phyloP scores from a whole-genome alignment of 805 yeast species.

The Lipomyces yamanashiensis region DNA sequence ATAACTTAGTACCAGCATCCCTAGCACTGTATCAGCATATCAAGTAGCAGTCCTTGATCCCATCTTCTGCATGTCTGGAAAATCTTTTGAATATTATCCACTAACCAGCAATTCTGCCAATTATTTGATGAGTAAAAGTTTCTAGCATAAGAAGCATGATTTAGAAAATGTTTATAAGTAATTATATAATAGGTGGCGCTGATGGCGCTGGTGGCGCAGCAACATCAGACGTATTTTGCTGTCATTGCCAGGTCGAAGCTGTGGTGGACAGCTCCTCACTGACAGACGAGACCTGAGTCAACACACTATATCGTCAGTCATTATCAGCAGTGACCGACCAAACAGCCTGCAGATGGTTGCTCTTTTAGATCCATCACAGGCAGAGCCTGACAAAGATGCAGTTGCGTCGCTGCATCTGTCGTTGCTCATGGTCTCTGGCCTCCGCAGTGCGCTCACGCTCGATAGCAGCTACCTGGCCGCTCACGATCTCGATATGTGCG shows the following conservation, averaged over 20 bases:
- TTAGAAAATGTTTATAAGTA: not conserved
- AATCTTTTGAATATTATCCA: no score
- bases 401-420: slow-evolving; percentile 24
- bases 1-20: no score
- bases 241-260: not conserved
- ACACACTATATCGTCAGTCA: no score
- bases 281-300: no score
- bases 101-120: no score
- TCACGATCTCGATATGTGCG: slow-evolving; percentile 19
- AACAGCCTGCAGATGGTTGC: not conserved
- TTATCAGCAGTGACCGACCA: no score
- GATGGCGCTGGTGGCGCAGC: slow-evolving; percentile 1
- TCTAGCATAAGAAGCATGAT: not conserved
- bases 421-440: slow-evolving; percentile 30
- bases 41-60: no score
- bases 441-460: slow-evolving; percentile 19
- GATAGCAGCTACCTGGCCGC: slow-evolving; percentile 22
- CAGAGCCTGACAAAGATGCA: slow-evolving; percentile 14
- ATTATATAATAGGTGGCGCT: not conserved
- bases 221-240: not conserved
- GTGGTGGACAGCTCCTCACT: no score
- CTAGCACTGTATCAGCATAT: no score
- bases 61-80: no score
- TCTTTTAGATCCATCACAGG: not conserved
- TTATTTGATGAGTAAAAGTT: no score